Evolutionary conservation across 2,329 filamentous ascomycete genomes (phyloP), one percentile per base, ranked within the genome.

Genomic region (Bisporella sp.): DNA sequence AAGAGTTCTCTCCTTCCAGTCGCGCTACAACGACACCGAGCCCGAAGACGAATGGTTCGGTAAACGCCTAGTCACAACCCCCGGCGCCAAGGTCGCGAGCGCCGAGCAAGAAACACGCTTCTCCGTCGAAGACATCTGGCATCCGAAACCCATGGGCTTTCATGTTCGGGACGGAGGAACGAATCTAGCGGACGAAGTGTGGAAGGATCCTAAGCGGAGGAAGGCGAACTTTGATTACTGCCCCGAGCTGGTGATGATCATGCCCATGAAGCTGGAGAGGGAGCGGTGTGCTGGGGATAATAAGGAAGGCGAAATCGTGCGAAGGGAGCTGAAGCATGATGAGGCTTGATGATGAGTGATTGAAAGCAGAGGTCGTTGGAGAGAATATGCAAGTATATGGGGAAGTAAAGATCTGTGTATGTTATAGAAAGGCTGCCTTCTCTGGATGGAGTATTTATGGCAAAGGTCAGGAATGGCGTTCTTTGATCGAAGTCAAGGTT

Each of bases 11-110:
- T 58, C 60, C 32, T 75, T 75, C 55, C 75, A 80, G 55, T 64
- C 65, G 21, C 71, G 77, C n/a, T 68, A 68, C 57, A 76, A 76
- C 62, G 64, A 77, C 59, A 71, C 71, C 8, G 68, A 73, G 37
- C 67, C 76, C 39, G 78, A 81, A 59, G 77, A 79, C 49, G 71
- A 76, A 52, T 81, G 78, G 78, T 75, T 79, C 52, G 71, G 72
- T 9, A 69, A 70, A 54, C 70, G 76, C 3, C 59, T 80, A 30
- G 71, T 69, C 46, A 59, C 71, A 33, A 61, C 78, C 31, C 73
- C 75, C 1, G 73, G 71, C 21, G 72, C 72, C 6, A 73, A 69
- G 50, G 71, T 79, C 28, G 73, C 77, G 1, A 57, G 60, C 57
- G 62, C 59, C 8, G 57, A 57, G 7, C 54, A 62, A 12, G 66